These are phyloP conservation scores for Cotoneaster glaucophyllus DNA, from an alignment of 306 rosid species.

Conservation along the genomic window DNA sequence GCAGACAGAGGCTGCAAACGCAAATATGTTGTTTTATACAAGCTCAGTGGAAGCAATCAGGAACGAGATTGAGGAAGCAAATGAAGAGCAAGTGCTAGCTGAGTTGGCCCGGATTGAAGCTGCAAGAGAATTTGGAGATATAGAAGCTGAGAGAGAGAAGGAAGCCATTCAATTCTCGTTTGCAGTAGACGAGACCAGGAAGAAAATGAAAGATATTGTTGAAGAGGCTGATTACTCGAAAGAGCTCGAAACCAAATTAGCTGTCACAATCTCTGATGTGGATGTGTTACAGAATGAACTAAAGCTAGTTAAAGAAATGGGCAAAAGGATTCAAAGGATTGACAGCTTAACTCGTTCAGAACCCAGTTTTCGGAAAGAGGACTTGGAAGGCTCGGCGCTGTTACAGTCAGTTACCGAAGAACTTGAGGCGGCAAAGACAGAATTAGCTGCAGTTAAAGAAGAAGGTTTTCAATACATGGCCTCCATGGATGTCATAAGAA, in stretches of 20 bases:
- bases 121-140: conserved; percentile 52
- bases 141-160: conserved; percentile 40
- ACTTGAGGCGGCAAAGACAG: conserved; percentile 54
- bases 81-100: conserved; percentile 76
- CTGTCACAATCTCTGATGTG: conserved; percentile 57
- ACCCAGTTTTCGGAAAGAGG: conserved; percentile 25
- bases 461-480: conserved; percentile 79
- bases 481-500: conserved; percentile 81
- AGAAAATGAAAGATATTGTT: conserved; percentile 30
- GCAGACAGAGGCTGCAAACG: conserved; percentile 35
- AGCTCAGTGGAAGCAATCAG: conserved; percentile 40
- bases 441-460: conserved; percentile 48
- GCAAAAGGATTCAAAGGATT: conserved; percentile 29
- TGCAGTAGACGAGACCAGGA: conserved; percentile 38
- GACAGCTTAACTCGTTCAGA: conserved; percentile 21
- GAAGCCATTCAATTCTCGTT: conserved; percentile 40
- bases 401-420: conserved; percentile 43
- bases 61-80: conserved; percentile 61
- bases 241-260: conserved; percentile 56
- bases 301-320: conserved; percentile 40
- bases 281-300: conserved; percentile 55
- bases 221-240: conserved; percentile 51
- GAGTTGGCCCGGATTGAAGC: conserved; percentile 89
- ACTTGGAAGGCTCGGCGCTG: conserved; percentile 23
- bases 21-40: conserved; percentile 25